These are phyloP conservation scores for Eucalyptus brandiana DNA, from an alignment of 345 rosid genomes.

Conservation along the genomic window DNA sequence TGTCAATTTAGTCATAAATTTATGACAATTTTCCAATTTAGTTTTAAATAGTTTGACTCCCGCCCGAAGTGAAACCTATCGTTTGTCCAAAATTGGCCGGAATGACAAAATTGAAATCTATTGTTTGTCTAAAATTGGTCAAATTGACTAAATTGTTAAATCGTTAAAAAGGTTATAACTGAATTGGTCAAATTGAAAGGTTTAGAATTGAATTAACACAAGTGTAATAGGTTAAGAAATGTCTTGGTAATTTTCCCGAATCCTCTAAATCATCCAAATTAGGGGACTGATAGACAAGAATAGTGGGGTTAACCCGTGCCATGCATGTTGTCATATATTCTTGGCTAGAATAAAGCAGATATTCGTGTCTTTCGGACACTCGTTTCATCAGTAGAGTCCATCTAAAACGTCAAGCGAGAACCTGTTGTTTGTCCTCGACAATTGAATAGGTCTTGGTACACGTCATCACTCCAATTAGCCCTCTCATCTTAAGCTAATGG, in stretches of 20 bases:
- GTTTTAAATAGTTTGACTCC: not conserved
- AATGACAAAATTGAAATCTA: not conserved
- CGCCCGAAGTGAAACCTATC: not conserved
- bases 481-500: not conserved
- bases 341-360: not conserved
- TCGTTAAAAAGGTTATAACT: rapidly evolving
- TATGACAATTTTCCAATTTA: not conserved
- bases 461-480: not conserved
- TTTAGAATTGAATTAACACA: no score
- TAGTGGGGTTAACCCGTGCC: not conserved
- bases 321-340: not conserved
- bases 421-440: not conserved
- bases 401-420: not conserved
- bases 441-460: not conserved
- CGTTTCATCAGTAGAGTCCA: not conserved
- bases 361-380: not conserved
- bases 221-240: no score
- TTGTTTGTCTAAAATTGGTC: not conserved
- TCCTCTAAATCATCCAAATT: not conserved
- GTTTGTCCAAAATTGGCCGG: not conserved
- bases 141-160: not conserved
- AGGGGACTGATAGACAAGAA: not conserved
- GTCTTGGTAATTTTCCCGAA: no score
- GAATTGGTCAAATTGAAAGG: no score
- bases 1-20: not conserved